phyloP scores from a whole-genome alignment of 2,329 filamentous ascomycete species.

The Xylariaceae sp. region DNA sequence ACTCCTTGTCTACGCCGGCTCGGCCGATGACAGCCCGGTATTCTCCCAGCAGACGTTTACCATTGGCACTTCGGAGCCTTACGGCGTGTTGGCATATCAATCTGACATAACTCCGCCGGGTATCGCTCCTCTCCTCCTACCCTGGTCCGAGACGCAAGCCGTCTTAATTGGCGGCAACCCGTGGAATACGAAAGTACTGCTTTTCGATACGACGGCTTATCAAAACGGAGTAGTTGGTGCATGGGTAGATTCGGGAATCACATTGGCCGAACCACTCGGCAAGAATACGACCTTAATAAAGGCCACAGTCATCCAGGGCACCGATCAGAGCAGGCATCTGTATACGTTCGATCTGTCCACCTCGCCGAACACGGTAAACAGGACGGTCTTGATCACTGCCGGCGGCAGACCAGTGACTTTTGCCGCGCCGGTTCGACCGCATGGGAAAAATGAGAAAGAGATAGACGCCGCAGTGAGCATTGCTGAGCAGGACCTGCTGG shows the following conservation, averaged over 20 bases:
- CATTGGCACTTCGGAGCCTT: slow-evolving; percentile 61
- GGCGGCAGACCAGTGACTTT: slow-evolving; percentile 49
- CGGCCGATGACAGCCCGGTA: slow-evolving; percentile 50
- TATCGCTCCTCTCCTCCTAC: slow-evolving; percentile 64
- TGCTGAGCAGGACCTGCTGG: slow-evolving; percentile 43
- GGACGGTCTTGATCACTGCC: slow-evolving; percentile 60
- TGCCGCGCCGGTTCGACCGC: slow-evolving; percentile 37
- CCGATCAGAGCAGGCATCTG: slow-evolving; percentile 72
- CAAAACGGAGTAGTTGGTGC: slow-evolving; percentile 33
- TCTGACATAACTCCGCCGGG: slow-evolving; percentile 56
- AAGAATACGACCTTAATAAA: slow-evolving; percentile 53
- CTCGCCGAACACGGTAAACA: slow-evolving; percentile 69
- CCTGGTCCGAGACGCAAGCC: slow-evolving; percentile 66
- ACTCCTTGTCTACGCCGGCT: slow-evolving; percentile 78
- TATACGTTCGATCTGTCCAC: slow-evolving; percentile 70
- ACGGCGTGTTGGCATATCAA: slow-evolving; percentile 53
- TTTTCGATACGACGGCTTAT: slow-evolving; percentile 52
- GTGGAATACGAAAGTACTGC: slow-evolving; percentile 62
- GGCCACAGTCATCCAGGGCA: slow-evolving; percentile 61
- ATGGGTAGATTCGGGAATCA: slow-evolving; percentile 64
- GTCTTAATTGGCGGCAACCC: slow-evolving; percentile 69
- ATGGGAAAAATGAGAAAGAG: slow-evolving; percentile 13
- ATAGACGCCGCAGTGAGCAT: neutral
- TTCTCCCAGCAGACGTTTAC: slow-evolving; percentile 71
- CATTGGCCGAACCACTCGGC: slow-evolving; percentile 54